phyloP scores from a whole-genome alignment of 306 rosid genomes.

The Arachis stenosperma region DNA sequence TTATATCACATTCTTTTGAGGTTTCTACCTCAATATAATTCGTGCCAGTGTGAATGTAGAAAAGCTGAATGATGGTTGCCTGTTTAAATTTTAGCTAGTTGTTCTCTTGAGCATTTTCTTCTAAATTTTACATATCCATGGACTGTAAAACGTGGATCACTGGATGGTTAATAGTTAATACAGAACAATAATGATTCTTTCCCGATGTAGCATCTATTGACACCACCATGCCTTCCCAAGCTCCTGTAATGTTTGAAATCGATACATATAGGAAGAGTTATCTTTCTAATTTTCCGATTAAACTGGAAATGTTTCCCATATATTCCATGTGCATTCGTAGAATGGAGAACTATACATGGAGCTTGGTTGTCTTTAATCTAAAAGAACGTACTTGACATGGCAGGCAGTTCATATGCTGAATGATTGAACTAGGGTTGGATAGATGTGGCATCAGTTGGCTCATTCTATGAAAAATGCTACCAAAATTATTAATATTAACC shows the following conservation, averaged over 20 bases:
- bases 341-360: background rate
- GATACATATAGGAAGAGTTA: too few relatives aligned
- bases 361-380: background rate
- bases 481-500: background rate
- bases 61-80: constrained; percentile 52
- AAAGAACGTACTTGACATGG: background rate
- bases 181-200: constrained; percentile 47
- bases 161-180: constrained; percentile 43
- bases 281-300: too few relatives aligned
- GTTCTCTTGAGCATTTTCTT: constrained; percentile 28
- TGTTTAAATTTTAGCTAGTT: constrained; percentile 50
- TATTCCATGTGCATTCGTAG: background rate
- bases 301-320: background rate
- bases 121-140: constrained; percentile 37
- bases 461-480: background rate
- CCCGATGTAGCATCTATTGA: constrained; percentile 29
- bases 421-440: constrained; percentile 1
- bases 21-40: constrained; percentile 43
- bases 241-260: background rate
- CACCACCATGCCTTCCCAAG: constrained; percentile 24
- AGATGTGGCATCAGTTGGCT: background rate
- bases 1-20: constrained; percentile 67
- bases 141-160: constrained; percentile 47
- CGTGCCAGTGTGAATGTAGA: constrained; percentile 70
- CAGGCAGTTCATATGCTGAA: background rate